Percentiles rank a stretch among this genome's conserved stretches.
These are phyloP conservation scores for Hypoxylon crocopeplum DNA, from an alignment of 495 filamentous ascomycete genomes.

Conservation along the genomic window DNA sequence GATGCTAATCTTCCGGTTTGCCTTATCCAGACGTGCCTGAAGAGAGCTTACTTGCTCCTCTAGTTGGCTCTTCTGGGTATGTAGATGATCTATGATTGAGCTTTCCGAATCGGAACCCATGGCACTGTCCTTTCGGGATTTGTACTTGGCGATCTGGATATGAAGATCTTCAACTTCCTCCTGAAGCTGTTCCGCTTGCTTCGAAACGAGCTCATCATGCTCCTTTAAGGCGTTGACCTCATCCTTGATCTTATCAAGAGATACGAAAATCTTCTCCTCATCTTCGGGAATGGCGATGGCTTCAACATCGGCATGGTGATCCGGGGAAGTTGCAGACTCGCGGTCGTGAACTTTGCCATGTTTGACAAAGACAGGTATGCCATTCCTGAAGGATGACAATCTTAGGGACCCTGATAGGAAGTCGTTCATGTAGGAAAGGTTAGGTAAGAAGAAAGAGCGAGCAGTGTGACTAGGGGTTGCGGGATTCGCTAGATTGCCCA, in stretches of 20 bases:
- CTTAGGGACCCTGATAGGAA: conserved; percentile 53
- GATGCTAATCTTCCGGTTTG: conserved; percentile 52
- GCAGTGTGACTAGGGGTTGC: conserved; percentile 44
- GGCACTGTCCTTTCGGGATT: conserved; percentile 51
- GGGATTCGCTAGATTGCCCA: conserved; percentile 4
- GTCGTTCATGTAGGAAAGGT: conserved; percentile 54
- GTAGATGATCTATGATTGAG: conserved; percentile 46
- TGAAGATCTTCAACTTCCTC: conserved; percentile 53
- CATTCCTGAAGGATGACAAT: conserved; percentile 52
- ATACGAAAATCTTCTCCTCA: conserved; percentile 58
- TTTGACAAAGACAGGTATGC: conserved; percentile 55
- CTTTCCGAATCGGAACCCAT: conserved; percentile 55
- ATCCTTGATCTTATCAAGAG: conserved; percentile 62
- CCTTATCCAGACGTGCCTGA: conserved; percentile 52
- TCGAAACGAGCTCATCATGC: conserved; percentile 56
- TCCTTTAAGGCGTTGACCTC: conserved; percentile 57
- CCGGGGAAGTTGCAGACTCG: conserved; percentile 33
- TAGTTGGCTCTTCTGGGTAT: conserved; percentile 43
- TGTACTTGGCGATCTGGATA: conserved; percentile 48
- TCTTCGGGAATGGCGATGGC: conserved; percentile 50
- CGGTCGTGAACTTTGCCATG: conserved; percentile 45
- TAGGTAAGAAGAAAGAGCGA: conserved; percentile 54
- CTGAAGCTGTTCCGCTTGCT: conserved; percentile 56
- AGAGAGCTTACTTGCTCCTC: conserved; percentile 52
- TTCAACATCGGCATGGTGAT: conserved; percentile 49